Conservation (phyloP, 1,284 basidiomycete species). For the Rhodotorula sp. region DNA sequence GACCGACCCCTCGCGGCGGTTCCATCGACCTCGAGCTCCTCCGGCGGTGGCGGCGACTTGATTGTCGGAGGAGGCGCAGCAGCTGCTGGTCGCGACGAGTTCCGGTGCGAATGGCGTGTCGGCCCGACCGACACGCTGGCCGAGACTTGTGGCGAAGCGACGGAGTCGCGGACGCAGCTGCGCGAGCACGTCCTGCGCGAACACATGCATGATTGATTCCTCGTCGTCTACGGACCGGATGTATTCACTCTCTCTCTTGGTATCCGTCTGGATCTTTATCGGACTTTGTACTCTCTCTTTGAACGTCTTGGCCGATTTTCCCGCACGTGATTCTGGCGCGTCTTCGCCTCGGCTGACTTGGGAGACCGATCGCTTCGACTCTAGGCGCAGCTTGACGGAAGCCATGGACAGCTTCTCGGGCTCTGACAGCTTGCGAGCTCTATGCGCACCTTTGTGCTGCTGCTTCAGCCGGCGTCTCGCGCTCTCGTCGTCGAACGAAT, state of each 20-base stretch:
- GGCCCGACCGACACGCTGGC: conserved; percentile 1
- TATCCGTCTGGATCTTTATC: too few species aligned
- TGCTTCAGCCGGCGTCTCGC: conserved; percentile 14
- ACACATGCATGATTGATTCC: neutral
- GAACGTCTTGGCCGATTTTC: too few species aligned
- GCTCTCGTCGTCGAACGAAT: conserved; percentile 22
- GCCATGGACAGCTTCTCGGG: conserved; percentile 34
- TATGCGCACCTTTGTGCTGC: conserved; percentile 24
- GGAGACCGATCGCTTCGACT: too few species aligned
- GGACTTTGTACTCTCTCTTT: too few species aligned
- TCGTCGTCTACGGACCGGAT: too few species aligned
- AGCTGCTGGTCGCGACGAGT: neutral
- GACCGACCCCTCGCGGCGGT: neutral
- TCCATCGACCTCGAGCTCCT: neutral
- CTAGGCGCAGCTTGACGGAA: too few species aligned
- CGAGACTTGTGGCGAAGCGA: conserved; percentile 9
- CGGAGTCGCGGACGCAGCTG: conserved; percentile 2
- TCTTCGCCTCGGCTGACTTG: too few species aligned
- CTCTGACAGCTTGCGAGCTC: conserved; percentile 23
- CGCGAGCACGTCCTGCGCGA: conserved; percentile 6
- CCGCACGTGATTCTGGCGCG: too few species aligned
- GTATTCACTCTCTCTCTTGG: too few species aligned
- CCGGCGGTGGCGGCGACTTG: neutral
- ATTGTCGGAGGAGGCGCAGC: neutral
- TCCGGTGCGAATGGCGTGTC: conserved; percentile 20